Base-by-base conservation (phyloP, 805 yeast genomes). In the Candida endomychidarum region DNA sequence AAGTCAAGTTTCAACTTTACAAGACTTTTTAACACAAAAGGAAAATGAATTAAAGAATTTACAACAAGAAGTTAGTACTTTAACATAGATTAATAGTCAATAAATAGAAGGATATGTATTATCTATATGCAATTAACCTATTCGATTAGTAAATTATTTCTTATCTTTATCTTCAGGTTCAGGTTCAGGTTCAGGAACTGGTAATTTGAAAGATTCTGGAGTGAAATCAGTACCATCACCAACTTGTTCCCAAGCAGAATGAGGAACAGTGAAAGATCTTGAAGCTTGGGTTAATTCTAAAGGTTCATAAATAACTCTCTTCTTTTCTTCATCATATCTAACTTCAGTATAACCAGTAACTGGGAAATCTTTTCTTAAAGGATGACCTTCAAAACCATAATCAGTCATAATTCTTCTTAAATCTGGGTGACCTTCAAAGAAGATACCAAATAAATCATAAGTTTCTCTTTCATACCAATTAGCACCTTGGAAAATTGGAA, bases 381-480 rank as follows among this genome's bases (percentile, higher is more conserved):
- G 96, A 60, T 86, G 93, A 39, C 96, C 96, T 65, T 86, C 95
- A 54, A 87, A 86, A 16, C 96, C 96, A 63, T 86, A 86, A 65
- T 86, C 96, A 41, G 96, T 86, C 80, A 86, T 77, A 62, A 86
- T 86, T 67, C 96, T 76, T 68, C 96, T 80, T 58, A 86, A 72
- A 63, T 86, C 96, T 5, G 95, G 95, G 63, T 87, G 96, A 45
- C 83, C 86, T 64, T 84, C 91, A 57, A 87, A 87, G 65, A 86
- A 86, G 43, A 87, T 78, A 30, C 96, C 96, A 60, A 77, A 87
- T 77, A 87, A 71, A 61, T 87, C 96, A 61, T 84, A 87, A 10
- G 93, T 80, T 63, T 87, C 96, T 60, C 96, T 77, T 68, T 87
- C 96, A 60, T 77, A 83, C 96, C 96, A 87, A 67, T 87, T 86